Base-by-base conservation (phyloP, 345 rosid genomes). In the Aegle marmelos region DNA sequence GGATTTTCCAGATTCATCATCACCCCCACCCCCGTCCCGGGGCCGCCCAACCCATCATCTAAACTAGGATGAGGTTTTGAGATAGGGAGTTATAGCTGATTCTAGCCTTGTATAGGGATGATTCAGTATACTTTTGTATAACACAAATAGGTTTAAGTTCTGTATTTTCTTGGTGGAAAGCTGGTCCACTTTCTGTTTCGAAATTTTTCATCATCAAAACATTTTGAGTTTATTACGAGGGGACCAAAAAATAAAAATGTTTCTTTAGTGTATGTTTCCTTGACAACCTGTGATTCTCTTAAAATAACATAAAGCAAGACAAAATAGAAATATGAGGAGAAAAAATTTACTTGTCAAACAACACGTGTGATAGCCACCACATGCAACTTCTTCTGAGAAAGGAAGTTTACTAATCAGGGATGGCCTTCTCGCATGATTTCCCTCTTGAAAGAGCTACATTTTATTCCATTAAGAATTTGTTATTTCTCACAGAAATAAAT, bases 291-390 rank as follows among this genome's bases (percentile, higher is more conserved):
- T 56, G 2, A 34, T 30, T 31, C 27, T 56, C 63, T 7, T 64
- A 33, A 63, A 50, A 65, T 8, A 56, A 33, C 9, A 1, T 57
- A 66, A 70, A 36, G 30, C 21, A 22, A 22, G 30, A 72, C 14
- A n/a, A 72, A 72, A 9, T 24, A 22, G n/a, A 66, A 34, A 34
- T 9, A 33, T 7, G 10, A 9, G 36, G 28, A 17, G 27, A 10
- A 21, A 24, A 54, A 72, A 48, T 37, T 87, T 92, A 95, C 99
- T 84, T 77, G 99, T 90, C 74, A 95, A 80, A 64, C 88, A 88
- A 81, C 98, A 93, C 36, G 92, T 91, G 85, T 95, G 99, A 82
- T 95, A 93, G 75, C 99, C 97, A 85, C 99, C 99, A 36, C 98
- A 91, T 75, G 93, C 92, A 85, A 95, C 89, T 79, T 89, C 97